Base-by-base conservation (phyloP, 768 basidiomycete species). In the Hortiboletus flavorubellus region DNA sequence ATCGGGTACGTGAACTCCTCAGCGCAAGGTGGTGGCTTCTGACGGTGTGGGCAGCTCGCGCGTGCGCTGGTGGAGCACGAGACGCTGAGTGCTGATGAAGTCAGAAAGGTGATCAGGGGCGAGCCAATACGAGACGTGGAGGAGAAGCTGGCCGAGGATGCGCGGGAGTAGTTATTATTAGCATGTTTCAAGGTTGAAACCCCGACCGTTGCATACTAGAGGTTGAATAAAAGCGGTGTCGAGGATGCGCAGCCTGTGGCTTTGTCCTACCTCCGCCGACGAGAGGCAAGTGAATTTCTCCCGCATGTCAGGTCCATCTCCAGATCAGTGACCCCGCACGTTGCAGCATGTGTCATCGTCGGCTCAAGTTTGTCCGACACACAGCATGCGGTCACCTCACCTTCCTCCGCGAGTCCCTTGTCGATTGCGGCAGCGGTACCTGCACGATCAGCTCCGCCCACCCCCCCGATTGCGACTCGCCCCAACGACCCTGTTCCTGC, bases 11-110 rank as follows among this genome's bases (percentile, higher is more conserved):
- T 64, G 54, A 61, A 51, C 46, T 14, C 40, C 16, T 42, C 31
- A 15, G 51, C 23, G n/a, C 7, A 2, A 30, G 43, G 29, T 38
- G 10, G 30, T 14, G 21, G 1, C 14, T 15, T 31, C 38, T 58
- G 53, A 59, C 11, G 7, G 18, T 10, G 18, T 33, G 21, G 21
- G 33, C 59, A 94, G 93, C 83, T 98, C 39, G 95, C 96, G 2
- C 81, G 82, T 51, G 96, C 96, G 10, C 75, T 99, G 54, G 88
- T 99, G 12, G 94, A 98, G 69, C 89, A 96, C 72, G 96, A 99
- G 76, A 98, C 96, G 18, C 76, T 99, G 59, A 86, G 87, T 61
- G 77, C 82, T 39, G 87, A 91, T 10, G 93, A 99, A 71, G 95
- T 98, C 16, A 76, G 80, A 64, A 86, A 82, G 72, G 93, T 95